Evolutionary conservation across 2,329 filamentous ascomycete species (phyloP).

Genomic region (Cercospora sp.): DNA sequence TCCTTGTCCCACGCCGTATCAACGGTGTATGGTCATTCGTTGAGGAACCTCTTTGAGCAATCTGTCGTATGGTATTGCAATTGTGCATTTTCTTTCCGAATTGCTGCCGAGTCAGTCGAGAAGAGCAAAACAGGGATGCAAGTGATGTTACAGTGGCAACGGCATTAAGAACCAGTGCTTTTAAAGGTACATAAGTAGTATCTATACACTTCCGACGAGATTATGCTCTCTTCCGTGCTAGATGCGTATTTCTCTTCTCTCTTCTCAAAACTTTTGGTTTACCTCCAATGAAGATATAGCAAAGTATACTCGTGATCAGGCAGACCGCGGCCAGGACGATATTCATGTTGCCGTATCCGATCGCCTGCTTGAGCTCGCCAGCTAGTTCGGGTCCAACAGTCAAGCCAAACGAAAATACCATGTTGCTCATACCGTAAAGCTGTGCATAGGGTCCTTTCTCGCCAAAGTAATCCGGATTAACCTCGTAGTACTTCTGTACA

Average conservation of each 20-base stretch:
- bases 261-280: constrained; percentile 37
- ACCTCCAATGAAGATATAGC: constrained; percentile 50
- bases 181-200: neutral
- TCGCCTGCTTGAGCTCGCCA: constrained; percentile 52
- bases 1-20: neutral
- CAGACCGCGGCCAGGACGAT: constrained; percentile 51
- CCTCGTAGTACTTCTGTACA: constrained; percentile 56
- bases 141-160: neutral
- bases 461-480: constrained; percentile 58
- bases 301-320: constrained; percentile 46
- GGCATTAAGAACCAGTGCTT: neutral
- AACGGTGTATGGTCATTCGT: neutral
- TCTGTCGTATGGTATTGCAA: too few relatives aligned
- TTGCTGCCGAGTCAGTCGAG: neutral
- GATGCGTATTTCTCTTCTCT: constrained; percentile 19
- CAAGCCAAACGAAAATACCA: constrained; percentile 61
- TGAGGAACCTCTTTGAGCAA: neutral
- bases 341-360: constrained; percentile 62
- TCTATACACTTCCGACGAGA: neutral
- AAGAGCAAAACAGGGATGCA: neutral
- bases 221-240: constrained; percentile 21
- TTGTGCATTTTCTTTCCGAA: too few relatives aligned
- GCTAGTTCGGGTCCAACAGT: constrained; percentile 61
- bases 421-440: constrained; percentile 64
- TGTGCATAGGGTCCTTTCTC: constrained; percentile 62